Conservation (phyloP, 257 asterid genomes). For the Solanum clarkiae region DNA sequence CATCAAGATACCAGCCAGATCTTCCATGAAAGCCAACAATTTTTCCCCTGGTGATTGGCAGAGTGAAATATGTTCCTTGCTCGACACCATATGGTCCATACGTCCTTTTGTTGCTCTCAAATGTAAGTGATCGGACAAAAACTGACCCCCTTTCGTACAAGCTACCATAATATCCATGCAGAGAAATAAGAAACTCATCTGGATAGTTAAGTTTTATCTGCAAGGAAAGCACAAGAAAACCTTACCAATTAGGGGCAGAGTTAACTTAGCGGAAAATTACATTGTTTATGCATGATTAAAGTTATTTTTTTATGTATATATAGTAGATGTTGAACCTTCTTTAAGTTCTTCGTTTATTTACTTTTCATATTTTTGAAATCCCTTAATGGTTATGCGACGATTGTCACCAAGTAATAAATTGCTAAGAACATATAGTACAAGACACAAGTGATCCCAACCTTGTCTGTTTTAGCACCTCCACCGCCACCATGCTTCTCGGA, state of each 20-base stretch:
- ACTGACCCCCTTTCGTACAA: conserved; percentile 40
- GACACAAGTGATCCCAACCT: conserved; percentile 9
- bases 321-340: neutral
- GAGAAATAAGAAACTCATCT: conserved; percentile 50
- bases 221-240: neutral
- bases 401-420: neutral
- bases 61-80: conserved; percentile 46
- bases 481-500: conserved; percentile 67
- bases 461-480: conserved; percentile 45
- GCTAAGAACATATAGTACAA: neutral
- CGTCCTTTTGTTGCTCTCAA: conserved; percentile 45
- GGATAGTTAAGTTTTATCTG: conserved; percentile 63
- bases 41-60: conserved; percentile 37
- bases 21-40: conserved; percentile 73
- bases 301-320: neutral
- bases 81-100: conserved; percentile 63
- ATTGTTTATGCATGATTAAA: neutral
- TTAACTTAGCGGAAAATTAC: neutral
- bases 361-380: neutral
- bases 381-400: neutral
- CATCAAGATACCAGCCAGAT: conserved; percentile 54
- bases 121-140: conserved; percentile 46
- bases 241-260: neutral
- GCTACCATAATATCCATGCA: conserved; percentile 58
- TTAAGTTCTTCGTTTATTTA: neutral